Percentiles rank a stretch among this genome's conserved stretches.
Evolutionary conservation across 1,139 yeast species (phyloP).

Genomic region (Dujonia santamariae): DNA sequence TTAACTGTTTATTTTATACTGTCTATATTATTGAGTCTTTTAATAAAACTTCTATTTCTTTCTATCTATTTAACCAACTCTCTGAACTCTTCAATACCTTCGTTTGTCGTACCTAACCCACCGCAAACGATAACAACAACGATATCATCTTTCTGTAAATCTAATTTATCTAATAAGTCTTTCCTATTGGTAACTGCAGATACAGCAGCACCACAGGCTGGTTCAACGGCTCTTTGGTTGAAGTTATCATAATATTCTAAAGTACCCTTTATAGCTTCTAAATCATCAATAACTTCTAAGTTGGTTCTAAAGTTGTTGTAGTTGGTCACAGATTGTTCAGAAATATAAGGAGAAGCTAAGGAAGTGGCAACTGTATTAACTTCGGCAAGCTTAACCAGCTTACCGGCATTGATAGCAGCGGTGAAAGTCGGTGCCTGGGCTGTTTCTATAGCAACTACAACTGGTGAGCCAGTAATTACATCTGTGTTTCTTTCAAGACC

Average conservation of each 20-base stretch:
- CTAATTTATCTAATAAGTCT: slow-evolving; percentile 18
- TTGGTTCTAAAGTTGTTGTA: slow-evolving; percentile 17
- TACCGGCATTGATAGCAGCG: slow-evolving; percentile 26
- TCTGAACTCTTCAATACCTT: slow-evolving; percentile 17
- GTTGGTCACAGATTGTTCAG: slow-evolving; percentile 26
- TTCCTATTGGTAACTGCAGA: slow-evolving; percentile 23
- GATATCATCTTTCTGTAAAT: slow-evolving; percentile 27
- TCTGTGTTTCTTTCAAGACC: slow-evolving; percentile 24
- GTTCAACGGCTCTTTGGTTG: slow-evolving; percentile 27
- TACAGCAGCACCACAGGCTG: slow-evolving; percentile 43
- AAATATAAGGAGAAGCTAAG: slow-evolving; percentile 38
- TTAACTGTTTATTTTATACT: too few relatives aligned
- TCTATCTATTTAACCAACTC: neutral
- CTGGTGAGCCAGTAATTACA: slow-evolving; percentile 11
- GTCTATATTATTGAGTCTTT: neutral
- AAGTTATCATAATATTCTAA: slow-evolving; percentile 24
- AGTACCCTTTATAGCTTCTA: slow-evolving; percentile 31
- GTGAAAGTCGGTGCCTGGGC: slow-evolving; percentile 37
- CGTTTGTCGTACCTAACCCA: slow-evolving; percentile 28
- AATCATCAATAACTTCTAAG: slow-evolving; percentile 31
- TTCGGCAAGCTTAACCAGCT: slow-evolving; percentile 23
- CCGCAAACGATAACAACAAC: slow-evolving; percentile 40
- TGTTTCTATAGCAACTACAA: slow-evolving; percentile 36
- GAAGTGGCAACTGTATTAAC: slow-evolving; percentile 39
- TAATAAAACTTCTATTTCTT: neutral